Base-by-base conservation (phyloP, 2,329 filamentous ascomycete genomes). In the Talaromyces amestolkiae region DNA sequence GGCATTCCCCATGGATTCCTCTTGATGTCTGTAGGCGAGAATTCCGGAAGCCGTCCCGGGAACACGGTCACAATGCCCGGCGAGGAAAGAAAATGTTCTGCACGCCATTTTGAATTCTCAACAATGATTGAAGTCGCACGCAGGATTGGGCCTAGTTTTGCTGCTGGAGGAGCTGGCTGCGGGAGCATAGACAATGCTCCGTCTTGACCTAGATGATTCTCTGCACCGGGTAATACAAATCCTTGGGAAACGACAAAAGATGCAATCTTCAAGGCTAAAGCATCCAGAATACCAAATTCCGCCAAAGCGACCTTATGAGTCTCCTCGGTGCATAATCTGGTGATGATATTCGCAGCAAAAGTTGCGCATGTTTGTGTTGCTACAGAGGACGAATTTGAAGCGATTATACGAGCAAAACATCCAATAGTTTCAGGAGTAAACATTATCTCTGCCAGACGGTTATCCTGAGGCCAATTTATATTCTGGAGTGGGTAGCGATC, bases 71-170 rank as follows among this genome's bases (percentile, higher is more conserved):
- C 79, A 47, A 93, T 86, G 0, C 87, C 84, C 1, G 89, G 89
- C 0, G 90, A 89, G 66, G 86, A 89, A 51, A 90, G 78, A 58
- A 91, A 84, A 71, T 91, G 86, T 69, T 89, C 89, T 10, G 91
- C 89, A 63, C 92, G 87, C 76, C 89, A 91, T 70, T 89, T 89
- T 0, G 94, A 97, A 71, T 91, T 87, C 67, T 88, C 86, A 59
- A 97, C 86, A 58, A 97, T 90, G 54, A 88, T 85, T 22, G 88
- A 85, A 60, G 96, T 86, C 0, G 93, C 91, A 68, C 92, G 89
- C 7, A 98, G 79, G 19, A 97, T 85, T 10, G 87, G 87, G 1
- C 87, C 84, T 45, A 96, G 78, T 66, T 85, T 86, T 31, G 86
- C 82, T 17, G 80, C 81, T 15, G 82, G 79, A 2, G 86, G 84